These are phyloP conservation scores for Diaporthe sp. DNA, from an alignment of 2,329 filamentous ascomycete species.

Conservation along the genomic window DNA sequence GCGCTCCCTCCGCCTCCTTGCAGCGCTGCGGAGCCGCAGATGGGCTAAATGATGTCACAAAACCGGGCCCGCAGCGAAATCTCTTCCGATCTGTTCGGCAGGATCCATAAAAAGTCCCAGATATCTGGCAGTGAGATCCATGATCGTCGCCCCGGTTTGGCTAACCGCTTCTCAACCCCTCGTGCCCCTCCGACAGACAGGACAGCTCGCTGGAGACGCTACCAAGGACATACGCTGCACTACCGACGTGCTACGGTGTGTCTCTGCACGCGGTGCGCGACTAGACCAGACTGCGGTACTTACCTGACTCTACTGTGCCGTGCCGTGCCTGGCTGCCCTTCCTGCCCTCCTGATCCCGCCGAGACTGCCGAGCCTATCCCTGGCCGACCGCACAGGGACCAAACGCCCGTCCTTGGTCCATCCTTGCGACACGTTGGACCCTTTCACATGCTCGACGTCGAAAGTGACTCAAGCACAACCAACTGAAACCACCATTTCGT, in stretches of 20 bases:
- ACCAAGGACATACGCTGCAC: too few relatives aligned
- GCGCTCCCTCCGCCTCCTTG: conserved; percentile 25
- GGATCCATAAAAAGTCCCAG: conserved; percentile 29
- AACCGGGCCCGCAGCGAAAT: conserved; percentile 39
- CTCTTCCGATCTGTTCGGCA: conserved; percentile 38
- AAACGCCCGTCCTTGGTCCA: background rate
- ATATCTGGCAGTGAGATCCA: conserved; percentile 22
- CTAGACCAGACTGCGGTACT: background rate
- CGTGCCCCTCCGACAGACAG: background rate
- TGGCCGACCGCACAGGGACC: background rate
- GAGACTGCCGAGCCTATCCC: conserved; percentile 14
- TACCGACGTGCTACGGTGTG: background rate
- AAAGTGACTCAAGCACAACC: conserved; percentile 32
- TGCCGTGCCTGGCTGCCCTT: background rate
- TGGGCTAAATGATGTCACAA: conserved; percentile 40
- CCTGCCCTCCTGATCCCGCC: conserved; percentile 4
- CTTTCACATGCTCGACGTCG: conserved; percentile 39
- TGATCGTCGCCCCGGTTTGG: conserved; percentile 27
- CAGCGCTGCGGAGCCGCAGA: conserved; percentile 37
- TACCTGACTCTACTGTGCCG: background rate
- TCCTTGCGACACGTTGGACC: conserved; percentile 3
- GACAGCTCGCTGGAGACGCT: background rate
- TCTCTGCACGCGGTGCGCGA: background rate
- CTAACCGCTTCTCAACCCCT: conserved; percentile 20
- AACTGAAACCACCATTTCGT: conserved; percentile 34